Percentiles rank a stretch among this genome's conserved stretches.
These are phyloP conservation scores for Agaricus subrufescens DNA, from an alignment of 768 basidiomycete genomes.

Conservation along the genomic window DNA sequence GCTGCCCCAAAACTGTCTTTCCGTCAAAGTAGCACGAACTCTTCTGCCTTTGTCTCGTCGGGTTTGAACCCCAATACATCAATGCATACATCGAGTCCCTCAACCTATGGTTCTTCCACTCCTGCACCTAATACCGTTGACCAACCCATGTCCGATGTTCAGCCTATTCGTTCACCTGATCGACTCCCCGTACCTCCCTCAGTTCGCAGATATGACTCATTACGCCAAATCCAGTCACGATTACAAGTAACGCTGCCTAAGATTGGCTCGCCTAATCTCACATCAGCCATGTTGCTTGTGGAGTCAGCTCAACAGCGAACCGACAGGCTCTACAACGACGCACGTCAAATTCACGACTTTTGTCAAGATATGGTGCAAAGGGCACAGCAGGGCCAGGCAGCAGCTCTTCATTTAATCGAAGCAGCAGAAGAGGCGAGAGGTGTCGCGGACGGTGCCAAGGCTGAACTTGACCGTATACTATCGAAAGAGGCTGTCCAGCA, in stretches of 20 bases:
- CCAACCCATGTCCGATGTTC: background rate
- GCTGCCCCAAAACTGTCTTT: background rate
- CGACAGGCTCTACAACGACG: background rate
- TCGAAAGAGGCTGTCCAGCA: background rate
- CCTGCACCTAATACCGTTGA: background rate
- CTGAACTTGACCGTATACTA: constrained; percentile 7
- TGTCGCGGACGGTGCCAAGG: constrained; percentile 6
- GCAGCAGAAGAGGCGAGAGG: constrained; percentile 2
- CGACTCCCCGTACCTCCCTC: background rate
- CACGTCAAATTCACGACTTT: background rate
- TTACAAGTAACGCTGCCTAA: background rate
- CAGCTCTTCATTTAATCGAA: background rate
- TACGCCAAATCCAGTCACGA: constrained; percentile 3
- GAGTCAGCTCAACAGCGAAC: constrained; percentile 1
- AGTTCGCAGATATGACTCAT: background rate
- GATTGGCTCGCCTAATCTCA: background rate
- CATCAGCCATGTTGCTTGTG: constrained; percentile 3
- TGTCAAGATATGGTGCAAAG: background rate
- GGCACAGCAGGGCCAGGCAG: background rate
- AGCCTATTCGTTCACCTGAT: background rate
- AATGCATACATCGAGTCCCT: background rate
- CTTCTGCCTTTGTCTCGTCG: background rate
- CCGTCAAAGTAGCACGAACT: background rate
- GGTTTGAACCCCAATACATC: background rate
- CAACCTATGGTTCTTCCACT: background rate